phyloP scores from a whole-genome alignment of 805 yeast species.

The Wickerhamiella parazyma region DNA sequence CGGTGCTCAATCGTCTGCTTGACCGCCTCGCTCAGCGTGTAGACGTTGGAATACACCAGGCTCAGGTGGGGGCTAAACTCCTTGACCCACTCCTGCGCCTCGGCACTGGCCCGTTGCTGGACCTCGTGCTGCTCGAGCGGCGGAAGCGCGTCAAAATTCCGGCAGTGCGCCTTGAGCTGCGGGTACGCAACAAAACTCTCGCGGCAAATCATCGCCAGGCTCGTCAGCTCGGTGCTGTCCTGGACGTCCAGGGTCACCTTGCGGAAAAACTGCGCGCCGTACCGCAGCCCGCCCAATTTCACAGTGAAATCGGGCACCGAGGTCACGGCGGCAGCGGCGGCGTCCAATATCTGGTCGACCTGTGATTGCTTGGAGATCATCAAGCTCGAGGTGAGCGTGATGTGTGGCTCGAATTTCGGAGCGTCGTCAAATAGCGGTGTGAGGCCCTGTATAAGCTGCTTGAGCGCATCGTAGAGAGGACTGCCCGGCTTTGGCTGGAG shows the following conservation, averaged over 20 bases:
- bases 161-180: slow-evolving; percentile 12
- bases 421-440: slow-evolving; percentile 62
- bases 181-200: slow-evolving; percentile 26
- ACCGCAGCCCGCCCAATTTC: slow-evolving; percentile 31
- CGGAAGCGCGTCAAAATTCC: slow-evolving; percentile 21
- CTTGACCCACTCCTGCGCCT: slow-evolving; percentile 44
- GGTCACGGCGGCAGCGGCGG: slow-evolving; percentile 44
- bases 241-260: slow-evolving; percentile 39
- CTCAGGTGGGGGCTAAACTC: slow-evolving; percentile 66
- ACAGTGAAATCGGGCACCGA: slow-evolving; percentile 30
- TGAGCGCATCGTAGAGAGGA: slow-evolving; percentile 41
- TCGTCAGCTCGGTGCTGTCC: slow-evolving; percentile 34
- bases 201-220: slow-evolving; percentile 34
- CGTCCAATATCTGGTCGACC: slow-evolving; percentile 43
- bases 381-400: slow-evolving; percentile 58
- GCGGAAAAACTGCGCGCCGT: slow-evolving; percentile 39
- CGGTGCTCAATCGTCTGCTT: slow-evolving; percentile 50
- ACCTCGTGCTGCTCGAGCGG: slow-evolving; percentile 17
- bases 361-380: slow-evolving; percentile 39
- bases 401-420: slow-evolving; percentile 59
- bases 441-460: slow-evolving; percentile 48
- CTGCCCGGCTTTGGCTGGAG: slow-evolving; percentile 50
- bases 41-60: slow-evolving; percentile 48
- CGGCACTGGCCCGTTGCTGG: slow-evolving; percentile 27
- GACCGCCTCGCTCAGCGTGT: slow-evolving; percentile 55